Conservation (phyloP, 306 rosid species). For the Nissolia schottii region DNA sequence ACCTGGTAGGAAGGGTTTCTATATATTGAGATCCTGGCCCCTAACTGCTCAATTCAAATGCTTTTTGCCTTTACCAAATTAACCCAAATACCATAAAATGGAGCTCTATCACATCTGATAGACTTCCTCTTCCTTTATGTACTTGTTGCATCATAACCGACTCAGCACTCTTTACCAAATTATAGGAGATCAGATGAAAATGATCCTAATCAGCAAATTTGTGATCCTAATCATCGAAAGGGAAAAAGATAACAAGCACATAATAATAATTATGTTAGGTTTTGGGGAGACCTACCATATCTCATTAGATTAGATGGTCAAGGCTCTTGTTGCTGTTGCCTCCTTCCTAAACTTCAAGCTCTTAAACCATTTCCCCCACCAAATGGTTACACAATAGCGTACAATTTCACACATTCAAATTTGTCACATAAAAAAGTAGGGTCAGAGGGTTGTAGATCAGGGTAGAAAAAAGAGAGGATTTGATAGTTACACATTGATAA, state of each 20-base stretch:
- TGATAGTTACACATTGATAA: no score
- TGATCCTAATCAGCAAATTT: neutral
- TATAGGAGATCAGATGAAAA: neutral
- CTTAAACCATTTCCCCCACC: neutral
- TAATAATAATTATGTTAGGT: neutral
- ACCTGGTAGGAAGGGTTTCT: no score
- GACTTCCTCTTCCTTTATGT: neutral
- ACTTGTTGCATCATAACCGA: neutral
- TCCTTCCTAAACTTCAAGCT: neutral
- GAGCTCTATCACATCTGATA: neutral
- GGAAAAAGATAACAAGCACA: neutral
- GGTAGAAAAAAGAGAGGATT: no score
- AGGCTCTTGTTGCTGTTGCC: neutral
- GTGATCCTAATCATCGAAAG: neutral
- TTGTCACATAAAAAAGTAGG: neutral
- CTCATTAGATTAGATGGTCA: neutral
- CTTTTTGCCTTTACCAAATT: neutral
- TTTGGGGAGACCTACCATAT: neutral
- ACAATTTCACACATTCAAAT: no score
- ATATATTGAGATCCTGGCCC: no score
- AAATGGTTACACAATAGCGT: neutral
- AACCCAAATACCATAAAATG: neutral
- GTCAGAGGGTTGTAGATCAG: neutral
- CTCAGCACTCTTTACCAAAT: neutral
- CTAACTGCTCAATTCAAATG: neutral